Evolutionary conservation across 2,329 filamentous ascomycete genomes (phyloP).

Genomic region (Xylariaceae sp.): DNA sequence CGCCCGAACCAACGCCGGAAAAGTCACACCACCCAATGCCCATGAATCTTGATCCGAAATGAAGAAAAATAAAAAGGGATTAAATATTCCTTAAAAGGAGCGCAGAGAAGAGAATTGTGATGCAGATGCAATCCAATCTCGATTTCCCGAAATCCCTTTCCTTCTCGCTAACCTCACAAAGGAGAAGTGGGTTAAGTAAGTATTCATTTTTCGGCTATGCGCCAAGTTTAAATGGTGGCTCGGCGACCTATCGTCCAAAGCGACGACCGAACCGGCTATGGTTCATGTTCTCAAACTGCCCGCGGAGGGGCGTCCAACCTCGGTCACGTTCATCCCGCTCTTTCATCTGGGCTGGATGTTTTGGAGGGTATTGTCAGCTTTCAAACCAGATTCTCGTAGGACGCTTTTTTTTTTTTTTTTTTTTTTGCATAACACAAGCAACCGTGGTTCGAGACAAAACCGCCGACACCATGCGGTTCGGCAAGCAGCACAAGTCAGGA

Average conservation of each 20-base stretch:
- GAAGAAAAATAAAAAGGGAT: conserved; percentile 3
- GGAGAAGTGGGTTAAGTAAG: too few relatives aligned
- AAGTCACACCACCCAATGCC: conserved; percentile 24
- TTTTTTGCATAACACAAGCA: too few relatives aligned
- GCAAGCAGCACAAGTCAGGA: too few relatives aligned
- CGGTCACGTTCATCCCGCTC: conserved; percentile 54
- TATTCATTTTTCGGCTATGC: conserved; percentile 22
- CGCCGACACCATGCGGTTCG: too few relatives aligned
- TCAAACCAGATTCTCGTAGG: background rate
- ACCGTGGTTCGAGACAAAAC: too few relatives aligned
- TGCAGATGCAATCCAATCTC: background rate
- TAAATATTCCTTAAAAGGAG: conserved; percentile 10
- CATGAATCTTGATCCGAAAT: background rate
- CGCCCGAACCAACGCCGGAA: conserved; percentile 19
- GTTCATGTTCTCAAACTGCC: conserved; percentile 39
- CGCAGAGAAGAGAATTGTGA: conserved; percentile 18
- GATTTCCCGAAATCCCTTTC: background rate
- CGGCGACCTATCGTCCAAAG: conserved; percentile 36
- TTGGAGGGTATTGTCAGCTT: conserved; percentile 17
- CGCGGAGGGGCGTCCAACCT: conserved; percentile 49
- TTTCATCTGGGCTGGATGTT: conserved; percentile 51
- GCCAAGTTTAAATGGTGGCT: conserved; percentile 11
- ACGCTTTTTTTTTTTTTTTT: too few relatives aligned
- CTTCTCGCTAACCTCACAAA: background rate
- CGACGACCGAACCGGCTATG: conserved; percentile 46